A percentile compares a stretch with the other conserved stretches of the same genome.
Evolutionary conservation across 768 basidiomycete species (phyloP).

Genomic region (Psilocybe subaeruginosa): DNA sequence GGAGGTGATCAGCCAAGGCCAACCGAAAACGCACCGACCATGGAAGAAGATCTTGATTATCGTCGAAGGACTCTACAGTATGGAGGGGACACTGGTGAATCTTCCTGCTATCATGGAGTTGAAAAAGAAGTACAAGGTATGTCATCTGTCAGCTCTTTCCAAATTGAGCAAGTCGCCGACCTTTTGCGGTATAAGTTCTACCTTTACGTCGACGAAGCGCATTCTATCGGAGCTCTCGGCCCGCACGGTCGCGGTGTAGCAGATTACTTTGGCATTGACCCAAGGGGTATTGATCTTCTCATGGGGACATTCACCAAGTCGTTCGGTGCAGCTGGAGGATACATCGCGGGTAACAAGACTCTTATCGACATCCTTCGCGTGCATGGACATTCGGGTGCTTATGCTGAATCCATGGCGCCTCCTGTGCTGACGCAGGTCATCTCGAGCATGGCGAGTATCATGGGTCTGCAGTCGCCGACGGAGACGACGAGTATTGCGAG

Average conservation of each 20-base stretch:
- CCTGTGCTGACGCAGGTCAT: constrained; percentile 90
- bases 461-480: constrained; percentile 70
- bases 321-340: constrained; percentile 93
- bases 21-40: constrained; percentile 96
- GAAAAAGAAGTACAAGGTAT: constrained; percentile 94
- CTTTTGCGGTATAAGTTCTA: constrained; percentile 70
- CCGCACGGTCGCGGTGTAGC: constrained; percentile 93
- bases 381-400: constrained; percentile 78
- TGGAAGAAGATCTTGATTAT: constrained; percentile 98
- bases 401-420: constrained; percentile 91
- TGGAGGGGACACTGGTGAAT: constrained; percentile 96
- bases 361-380: constrained; percentile 84
- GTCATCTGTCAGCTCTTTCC: constrained; percentile 15
- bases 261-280: constrained; percentile 90
- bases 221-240: constrained; percentile 95
- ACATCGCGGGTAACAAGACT: constrained; percentile 83
- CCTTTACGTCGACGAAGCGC: constrained; percentile 95
- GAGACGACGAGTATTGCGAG: constrained; percentile 26
- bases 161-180: constrained; percentile 6
- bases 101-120: constrained; percentile 82
- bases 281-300: constrained; percentile 83
- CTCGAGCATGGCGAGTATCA: constrained; percentile 94
- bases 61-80: constrained; percentile 95
- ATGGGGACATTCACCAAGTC: constrained; percentile 99
- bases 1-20: constrained; percentile 95